phyloP scores from a whole-genome alignment of 164 flowering plant genomes.

The Saururus chinensis region DNA sequence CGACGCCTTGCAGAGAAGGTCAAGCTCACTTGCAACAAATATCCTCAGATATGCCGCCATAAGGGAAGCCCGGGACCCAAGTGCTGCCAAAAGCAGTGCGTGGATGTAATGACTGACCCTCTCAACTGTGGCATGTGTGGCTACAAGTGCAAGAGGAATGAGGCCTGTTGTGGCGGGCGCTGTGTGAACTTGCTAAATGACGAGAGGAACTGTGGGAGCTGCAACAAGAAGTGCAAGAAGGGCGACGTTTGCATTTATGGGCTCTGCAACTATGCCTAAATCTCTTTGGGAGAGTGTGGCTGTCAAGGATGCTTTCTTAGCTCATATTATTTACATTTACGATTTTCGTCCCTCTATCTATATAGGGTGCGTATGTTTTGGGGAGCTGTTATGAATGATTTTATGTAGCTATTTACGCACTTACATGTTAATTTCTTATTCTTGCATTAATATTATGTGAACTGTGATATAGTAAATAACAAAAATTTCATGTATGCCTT shows the following conservation, averaged over 20 bases:
- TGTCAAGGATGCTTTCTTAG: not conserved
- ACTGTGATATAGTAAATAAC: too few relatives aligned
- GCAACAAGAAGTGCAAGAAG: conserved; percentile 13
- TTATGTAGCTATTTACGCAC: too few relatives aligned
- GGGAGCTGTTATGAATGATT: too few relatives aligned
- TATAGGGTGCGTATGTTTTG: too few relatives aligned
- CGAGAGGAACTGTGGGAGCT: conserved; percentile 13
- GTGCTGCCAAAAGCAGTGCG: conserved; percentile 19
- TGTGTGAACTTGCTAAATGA: conserved; percentile 8
- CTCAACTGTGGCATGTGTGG: conserved; percentile 16
- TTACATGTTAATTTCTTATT: too few relatives aligned
- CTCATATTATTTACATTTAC: not conserved
- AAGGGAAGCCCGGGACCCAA: conserved; percentile 12
- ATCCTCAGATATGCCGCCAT: conserved; percentile 9
- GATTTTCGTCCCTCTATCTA: not conserved
- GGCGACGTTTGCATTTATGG: conserved; percentile 11
- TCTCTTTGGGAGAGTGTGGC: not conserved
- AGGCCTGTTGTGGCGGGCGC: conserved; percentile 13
- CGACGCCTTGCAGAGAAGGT: conserved; percentile 6
- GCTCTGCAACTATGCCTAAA: conserved; percentile 15
- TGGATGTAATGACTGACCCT: conserved; percentile 10
- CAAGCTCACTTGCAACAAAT: conserved; percentile 10
- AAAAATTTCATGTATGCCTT: too few relatives aligned
- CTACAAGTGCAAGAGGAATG: conserved; percentile 11
- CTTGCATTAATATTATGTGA: too few relatives aligned